Percentiles rank a stretch among this genome's conserved stretches.
Conservation (phyloP, 2,329 filamentous ascomycete species). For the Xylariaceae sp. region DNA sequence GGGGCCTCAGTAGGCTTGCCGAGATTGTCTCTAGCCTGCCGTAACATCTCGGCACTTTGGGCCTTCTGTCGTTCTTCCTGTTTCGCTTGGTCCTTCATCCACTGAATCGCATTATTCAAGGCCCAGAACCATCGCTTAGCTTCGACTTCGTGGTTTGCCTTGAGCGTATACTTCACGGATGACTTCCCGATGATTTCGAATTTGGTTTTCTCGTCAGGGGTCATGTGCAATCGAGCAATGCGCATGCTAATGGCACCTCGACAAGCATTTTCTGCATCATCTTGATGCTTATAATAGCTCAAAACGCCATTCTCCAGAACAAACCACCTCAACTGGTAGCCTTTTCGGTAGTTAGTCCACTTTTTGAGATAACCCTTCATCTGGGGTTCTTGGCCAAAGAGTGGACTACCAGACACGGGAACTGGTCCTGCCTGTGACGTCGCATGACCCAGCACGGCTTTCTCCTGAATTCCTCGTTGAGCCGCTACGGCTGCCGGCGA, state of each 20-base stretch:
- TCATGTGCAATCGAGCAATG: slow-evolving; percentile 92
- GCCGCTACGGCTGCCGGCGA: slow-evolving; percentile 92
- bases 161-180: slow-evolving; percentile 96
- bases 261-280: slow-evolving; percentile 92
- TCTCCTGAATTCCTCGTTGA: slow-evolving; percentile 93
- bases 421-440: slow-evolving; percentile 50
- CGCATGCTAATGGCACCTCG: slow-evolving; percentile 98
- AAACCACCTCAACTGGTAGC: slow-evolving; percentile 96
- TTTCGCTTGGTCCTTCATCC: slow-evolving; percentile 93
- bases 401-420: slow-evolving; percentile 51
- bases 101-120: slow-evolving; percentile 97
- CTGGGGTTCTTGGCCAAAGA: slow-evolving; percentile 81
- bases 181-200: slow-evolving; percentile 98
- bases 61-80: slow-evolving; percentile 77
- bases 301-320: slow-evolving; percentile 94
- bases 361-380: slow-evolving; percentile 99
- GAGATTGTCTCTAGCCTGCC: slow-evolving; percentile 75
- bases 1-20: slow-evolving; percentile 47
- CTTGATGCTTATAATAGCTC: slow-evolving; percentile 99
- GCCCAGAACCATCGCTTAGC: slow-evolving; percentile 99
- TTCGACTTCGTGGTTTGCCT: slow-evolving; percentile 96
- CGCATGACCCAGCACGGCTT: slow-evolving; percentile 79
- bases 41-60: slow-evolving; percentile 68
- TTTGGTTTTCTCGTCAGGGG: slow-evolving; percentile 90
- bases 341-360: slow-evolving; percentile 98